phyloP scores from a whole-genome alignment of 768 basidiomycete species.

The Tulasnella sp. region DNA sequence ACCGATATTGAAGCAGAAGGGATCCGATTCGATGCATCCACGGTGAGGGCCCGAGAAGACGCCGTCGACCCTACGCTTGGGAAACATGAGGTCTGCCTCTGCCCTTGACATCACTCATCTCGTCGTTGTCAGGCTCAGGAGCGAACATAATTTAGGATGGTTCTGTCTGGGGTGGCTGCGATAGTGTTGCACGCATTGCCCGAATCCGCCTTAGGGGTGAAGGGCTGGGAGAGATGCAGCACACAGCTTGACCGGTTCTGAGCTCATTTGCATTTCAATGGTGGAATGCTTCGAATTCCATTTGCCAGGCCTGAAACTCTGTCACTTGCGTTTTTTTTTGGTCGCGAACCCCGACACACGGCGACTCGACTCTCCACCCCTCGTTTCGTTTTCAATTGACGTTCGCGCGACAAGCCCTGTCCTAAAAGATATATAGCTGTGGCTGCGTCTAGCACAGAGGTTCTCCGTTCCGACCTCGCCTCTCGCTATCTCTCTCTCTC shows the following conservation, averaged over 20 bases:
- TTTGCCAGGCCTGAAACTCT: constrained; percentile 1
- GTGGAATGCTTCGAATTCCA: not conserved
- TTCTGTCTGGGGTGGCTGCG: not conserved
- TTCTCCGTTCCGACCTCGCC: not conserved
- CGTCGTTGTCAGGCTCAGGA: not conserved
- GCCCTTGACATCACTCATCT: not conserved
- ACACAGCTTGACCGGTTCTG: not conserved
- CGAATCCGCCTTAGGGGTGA: not conserved
- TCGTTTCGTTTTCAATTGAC: not conserved
- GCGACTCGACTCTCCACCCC: not conserved
- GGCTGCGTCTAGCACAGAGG: not conserved
- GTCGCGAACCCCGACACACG: not conserved
- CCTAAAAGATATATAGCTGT: not conserved
- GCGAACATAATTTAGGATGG: not conserved
- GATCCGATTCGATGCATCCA: constrained; percentile 5
- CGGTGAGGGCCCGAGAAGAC: not conserved
- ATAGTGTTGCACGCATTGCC: not conserved
- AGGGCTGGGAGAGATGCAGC: not conserved
- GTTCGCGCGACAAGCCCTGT: not conserved
- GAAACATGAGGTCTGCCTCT: not conserved
- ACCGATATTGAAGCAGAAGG: not conserved
- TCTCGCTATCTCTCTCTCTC: not conserved
- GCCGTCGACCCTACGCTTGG: not conserved
- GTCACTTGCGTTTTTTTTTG: not conserved
- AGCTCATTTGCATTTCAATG: not conserved